Evolutionary conservation across 225 moss, liverwort and hornwort species (phyloP).

Genomic region (Ulota crispa): DNA sequence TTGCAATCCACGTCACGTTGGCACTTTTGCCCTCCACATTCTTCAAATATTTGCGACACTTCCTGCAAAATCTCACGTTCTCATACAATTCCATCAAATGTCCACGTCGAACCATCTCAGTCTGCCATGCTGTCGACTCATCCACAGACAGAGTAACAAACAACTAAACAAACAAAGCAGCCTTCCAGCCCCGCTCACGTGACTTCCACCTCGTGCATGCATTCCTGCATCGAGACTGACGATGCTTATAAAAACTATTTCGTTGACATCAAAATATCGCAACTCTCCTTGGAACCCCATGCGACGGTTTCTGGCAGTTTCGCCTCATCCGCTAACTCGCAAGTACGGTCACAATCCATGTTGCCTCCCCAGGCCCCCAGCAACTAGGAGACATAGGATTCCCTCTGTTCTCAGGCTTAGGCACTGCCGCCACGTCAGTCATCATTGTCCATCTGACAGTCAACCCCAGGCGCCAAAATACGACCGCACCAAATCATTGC

Average conservation of each 20-base stretch:
- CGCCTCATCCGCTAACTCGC: background rate
- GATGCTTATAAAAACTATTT: background rate
- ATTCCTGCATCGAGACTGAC: background rate
- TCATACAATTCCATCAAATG: no score
- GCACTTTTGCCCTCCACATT: no score
- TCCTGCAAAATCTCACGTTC: no score
- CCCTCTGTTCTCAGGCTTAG: background rate
- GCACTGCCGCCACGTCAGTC: background rate
- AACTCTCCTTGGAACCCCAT: background rate
- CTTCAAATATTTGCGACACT: no score
- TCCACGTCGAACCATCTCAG: no score
- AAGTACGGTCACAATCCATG: background rate
- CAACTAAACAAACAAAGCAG: no score
- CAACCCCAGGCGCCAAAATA: background rate
- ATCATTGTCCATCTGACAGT: background rate
- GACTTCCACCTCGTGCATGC: background rate
- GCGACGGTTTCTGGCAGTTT: conserved; percentile 8
- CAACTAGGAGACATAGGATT: background rate
- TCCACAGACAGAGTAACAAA: no score
- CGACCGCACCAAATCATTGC: conserved; percentile 1
- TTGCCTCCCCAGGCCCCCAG: background rate
- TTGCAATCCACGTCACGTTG: no score
- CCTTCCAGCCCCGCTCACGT: no score
- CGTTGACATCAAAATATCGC: background rate
- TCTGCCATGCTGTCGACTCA: no score